Percentiles rank a stretch among this genome's conserved stretches.
phyloP scores from a whole-genome alignment of 2,329 filamentous ascomycete genomes.

The Neopestalotiopsis rosae region DNA sequence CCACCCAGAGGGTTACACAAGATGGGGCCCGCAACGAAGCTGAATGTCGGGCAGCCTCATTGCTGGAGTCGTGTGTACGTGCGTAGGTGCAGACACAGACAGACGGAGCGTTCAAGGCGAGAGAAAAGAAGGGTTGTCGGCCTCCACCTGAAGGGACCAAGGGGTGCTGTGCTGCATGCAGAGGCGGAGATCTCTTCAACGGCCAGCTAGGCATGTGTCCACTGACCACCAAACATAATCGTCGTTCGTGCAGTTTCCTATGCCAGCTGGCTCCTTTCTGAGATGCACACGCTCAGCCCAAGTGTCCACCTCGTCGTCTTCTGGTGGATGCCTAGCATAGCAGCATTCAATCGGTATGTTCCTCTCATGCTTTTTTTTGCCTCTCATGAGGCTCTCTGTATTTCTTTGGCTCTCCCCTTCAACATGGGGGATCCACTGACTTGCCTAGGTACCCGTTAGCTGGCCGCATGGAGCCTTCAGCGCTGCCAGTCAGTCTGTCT shows the following conservation, averaged over 20 bases:
- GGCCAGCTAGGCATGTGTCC: neutral
- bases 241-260: neutral
- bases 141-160: neutral
- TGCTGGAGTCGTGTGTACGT: neutral
- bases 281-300: neutral
- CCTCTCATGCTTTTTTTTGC: no score
- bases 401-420: neutral
- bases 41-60: slow-evolving; percentile 7
- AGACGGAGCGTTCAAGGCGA: neutral
- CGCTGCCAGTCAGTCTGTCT: neutral
- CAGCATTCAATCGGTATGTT: no score
- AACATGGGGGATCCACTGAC: neutral
- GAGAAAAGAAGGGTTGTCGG: neutral
- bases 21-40: neutral
- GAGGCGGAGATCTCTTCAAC: neutral
- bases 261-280: neutral
- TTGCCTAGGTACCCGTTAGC: neutral
- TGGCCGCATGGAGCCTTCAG: neutral
- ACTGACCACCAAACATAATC: neutral
- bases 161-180: neutral
- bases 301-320: no score
- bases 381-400: no score
- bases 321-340: no score
- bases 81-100: neutral
- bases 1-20: slow-evolving; percentile 5